Conservation (phyloP, 805 yeast species). For the Jamesozyma hellenica region DNA sequence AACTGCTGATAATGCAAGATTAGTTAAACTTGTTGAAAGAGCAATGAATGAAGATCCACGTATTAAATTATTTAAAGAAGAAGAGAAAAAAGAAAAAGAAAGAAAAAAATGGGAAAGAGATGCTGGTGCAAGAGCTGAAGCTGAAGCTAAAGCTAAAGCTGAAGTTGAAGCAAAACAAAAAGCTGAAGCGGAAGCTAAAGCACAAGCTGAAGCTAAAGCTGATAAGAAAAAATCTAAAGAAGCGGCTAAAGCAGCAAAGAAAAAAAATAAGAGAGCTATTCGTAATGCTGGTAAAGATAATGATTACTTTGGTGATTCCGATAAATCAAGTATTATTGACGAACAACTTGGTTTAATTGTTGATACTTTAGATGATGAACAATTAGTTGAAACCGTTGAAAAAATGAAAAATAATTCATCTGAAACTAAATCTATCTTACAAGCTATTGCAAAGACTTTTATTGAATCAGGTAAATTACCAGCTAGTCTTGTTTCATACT, state of each 20-base stretch:
- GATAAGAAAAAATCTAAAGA: slow-evolving; percentile 92
- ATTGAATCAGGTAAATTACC: slow-evolving; percentile 46
- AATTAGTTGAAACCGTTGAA: slow-evolving; percentile 63
- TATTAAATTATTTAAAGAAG: slow-evolving; percentile 84
- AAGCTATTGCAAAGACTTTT: slow-evolving; percentile 45
- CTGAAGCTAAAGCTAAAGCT: slow-evolving; percentile 79
- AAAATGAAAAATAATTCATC: slow-evolving; percentile 49
- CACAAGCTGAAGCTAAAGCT: slow-evolving; percentile 51
- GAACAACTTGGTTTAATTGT: slow-evolving; percentile 71
- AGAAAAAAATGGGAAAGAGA: slow-evolving; percentile 95
- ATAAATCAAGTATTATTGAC: slow-evolving; percentile 56
- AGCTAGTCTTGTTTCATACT: slow-evolving; percentile 45
- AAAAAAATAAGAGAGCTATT: slow-evolving; percentile 88
- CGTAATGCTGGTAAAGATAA: slow-evolving; percentile 77
- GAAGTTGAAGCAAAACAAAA: slow-evolving; percentile 81
- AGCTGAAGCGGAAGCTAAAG: slow-evolving; percentile 64
- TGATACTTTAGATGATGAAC: slow-evolving; percentile 70
- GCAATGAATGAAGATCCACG: slow-evolving; percentile 90
- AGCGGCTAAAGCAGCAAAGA: slow-evolving; percentile 78
- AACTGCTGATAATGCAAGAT: slow-evolving; percentile 91
- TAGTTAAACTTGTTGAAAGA: slow-evolving; percentile 77
- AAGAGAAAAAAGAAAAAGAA: slow-evolving; percentile 90
- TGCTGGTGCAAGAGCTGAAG: slow-evolving; percentile 94
- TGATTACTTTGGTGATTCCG: slow-evolving; percentile 75
- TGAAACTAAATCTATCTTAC: slow-evolving; percentile 49